Conservation (phyloP, 2,329 filamentous ascomycete species). For the Fonsecaea pugnacius region DNA sequence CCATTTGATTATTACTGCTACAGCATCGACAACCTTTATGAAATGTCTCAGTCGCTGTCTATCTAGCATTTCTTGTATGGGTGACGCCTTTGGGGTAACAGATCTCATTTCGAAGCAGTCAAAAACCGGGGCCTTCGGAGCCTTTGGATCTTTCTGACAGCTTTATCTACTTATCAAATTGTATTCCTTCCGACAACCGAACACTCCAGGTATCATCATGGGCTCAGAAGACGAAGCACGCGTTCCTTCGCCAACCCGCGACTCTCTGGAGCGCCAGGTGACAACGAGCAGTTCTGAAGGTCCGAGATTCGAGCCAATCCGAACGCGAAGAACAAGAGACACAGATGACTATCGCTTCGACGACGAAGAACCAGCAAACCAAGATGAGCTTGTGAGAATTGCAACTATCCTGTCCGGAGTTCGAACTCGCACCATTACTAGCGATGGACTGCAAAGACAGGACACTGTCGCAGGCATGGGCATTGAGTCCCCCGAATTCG, state of each 20-base stretch:
- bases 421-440: slow-evolving; percentile 16
- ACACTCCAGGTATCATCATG: slow-evolving; percentile 2
- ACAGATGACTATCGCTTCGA: slow-evolving; percentile 29
- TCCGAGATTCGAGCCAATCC: slow-evolving; percentile 31
- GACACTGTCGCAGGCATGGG: slow-evolving; percentile 34
- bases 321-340: slow-evolving; percentile 31
- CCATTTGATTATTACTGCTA: not conserved
- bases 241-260: not conserved
- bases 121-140: not conserved
- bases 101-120: not conserved
- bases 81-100: not conserved
- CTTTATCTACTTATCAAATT: not conserved
- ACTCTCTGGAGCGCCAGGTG: slow-evolving; percentile 19
- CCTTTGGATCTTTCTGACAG: not conserved
- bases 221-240: not conserved
- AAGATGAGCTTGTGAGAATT: slow-evolving; percentile 29
- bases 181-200: not conserved
- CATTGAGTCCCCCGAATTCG: slow-evolving; percentile 29
- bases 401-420: slow-evolving; percentile 31
- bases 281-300: slow-evolving; percentile 44
- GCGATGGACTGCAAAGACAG: slow-evolving; percentile 22
- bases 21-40: not conserved
- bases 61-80: not conserved
- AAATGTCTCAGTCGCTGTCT: not conserved
- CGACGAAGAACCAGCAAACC: slow-evolving; percentile 14